Percentiles rank a stretch among this genome's conserved stretches.
These are phyloP conservation scores for Dichotomocladium elegans DNA, from an alignment of 371 early-diverging fungal genomes.

Conservation along the genomic window DNA sequence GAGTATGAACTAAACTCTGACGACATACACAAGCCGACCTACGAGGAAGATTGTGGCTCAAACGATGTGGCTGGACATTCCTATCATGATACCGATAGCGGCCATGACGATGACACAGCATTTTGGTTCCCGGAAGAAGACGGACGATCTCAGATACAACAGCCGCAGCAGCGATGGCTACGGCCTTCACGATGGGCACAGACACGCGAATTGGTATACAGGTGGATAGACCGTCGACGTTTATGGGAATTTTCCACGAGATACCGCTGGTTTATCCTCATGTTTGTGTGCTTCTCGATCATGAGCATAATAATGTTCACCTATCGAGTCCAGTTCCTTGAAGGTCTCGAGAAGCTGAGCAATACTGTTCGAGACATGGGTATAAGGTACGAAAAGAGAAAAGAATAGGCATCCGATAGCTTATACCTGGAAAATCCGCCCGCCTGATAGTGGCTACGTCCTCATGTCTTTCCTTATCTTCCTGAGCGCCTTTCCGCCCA, in stretches of 20 bases:
- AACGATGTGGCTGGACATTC: too few species aligned
- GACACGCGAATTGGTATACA: neutral
- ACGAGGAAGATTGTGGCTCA: too few species aligned
- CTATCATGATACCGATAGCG: too few species aligned
- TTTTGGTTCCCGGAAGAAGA: constrained; percentile 5
- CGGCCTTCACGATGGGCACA: neutral
- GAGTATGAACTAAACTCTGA: too few species aligned
- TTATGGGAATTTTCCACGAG: constrained; percentile 4
- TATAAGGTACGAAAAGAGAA: constrained; percentile 12
- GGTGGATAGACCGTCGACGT: neutral
- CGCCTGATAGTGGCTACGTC: constrained; percentile 31
- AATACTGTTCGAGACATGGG: constrained; percentile 29
- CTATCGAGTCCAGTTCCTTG: constrained; percentile 28
- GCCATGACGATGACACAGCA: too few species aligned
- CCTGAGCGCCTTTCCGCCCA: constrained; percentile 62
- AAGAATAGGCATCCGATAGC: neutral
- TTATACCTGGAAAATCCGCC: neutral
- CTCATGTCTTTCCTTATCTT: constrained; percentile 40
- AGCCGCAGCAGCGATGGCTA: neutral
- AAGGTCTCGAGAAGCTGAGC: constrained; percentile 31
- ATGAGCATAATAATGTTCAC: constrained; percentile 19
- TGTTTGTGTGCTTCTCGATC: constrained; percentile 7
- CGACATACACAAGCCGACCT: too few species aligned
- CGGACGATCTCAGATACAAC: neutral
- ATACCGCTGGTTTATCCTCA: constrained; percentile 10